Evolutionary conservation across 2,329 filamentous ascomycete genomes (phyloP), one percentile per base, ranked within the genome.

Genomic region (Coleophoma eucalyptorum): DNA sequence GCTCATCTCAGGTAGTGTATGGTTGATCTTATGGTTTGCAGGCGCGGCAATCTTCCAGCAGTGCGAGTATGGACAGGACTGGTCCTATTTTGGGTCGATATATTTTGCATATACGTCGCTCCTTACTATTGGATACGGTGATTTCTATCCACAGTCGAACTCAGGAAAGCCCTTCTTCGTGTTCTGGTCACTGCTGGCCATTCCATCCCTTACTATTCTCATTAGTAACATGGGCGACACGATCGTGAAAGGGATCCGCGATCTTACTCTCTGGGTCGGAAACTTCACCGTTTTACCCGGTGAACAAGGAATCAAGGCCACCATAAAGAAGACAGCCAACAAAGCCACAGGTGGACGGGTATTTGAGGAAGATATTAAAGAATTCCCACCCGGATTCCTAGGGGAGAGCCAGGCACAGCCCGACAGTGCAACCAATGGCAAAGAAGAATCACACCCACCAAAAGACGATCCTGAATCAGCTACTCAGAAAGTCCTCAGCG

Each of bases 91-190:
- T 59, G 75, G 91, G 50, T 80, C 84, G 0, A 76, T 97, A 41
- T 96, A 96, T 69, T 95, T 96, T 64, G 84, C 85, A 58, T 97
- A 94, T 66, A 83, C 90, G 33, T 86, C 85, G 3, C 79, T 96
- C 20, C 76, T 91, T 2, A 96, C 92, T 0, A 89, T 96, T 35
- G 92, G 92, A 1, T 96, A 96, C 60, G 92, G 92, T 3, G 90
- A 96, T 57, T 68, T 86, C 5, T 83, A 84, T 1, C 90, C 90
- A 0, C 74, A 83, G n/a, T 89, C 86, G 2, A 92, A 91, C 56
- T 79, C 84, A 0, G 90, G 89, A 1, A 85, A 89, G 49, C 83
- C 89, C 0, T 96, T 96, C 66, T 97, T 96, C 61, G 89, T 97
- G n/a, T 85, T 96, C 50, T 97, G 92, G 92, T 89, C 86, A 13